phyloP scores from a whole-genome alignment of 2,329 filamentous ascomycete genomes.

The Trichoderma sp. region DNA sequence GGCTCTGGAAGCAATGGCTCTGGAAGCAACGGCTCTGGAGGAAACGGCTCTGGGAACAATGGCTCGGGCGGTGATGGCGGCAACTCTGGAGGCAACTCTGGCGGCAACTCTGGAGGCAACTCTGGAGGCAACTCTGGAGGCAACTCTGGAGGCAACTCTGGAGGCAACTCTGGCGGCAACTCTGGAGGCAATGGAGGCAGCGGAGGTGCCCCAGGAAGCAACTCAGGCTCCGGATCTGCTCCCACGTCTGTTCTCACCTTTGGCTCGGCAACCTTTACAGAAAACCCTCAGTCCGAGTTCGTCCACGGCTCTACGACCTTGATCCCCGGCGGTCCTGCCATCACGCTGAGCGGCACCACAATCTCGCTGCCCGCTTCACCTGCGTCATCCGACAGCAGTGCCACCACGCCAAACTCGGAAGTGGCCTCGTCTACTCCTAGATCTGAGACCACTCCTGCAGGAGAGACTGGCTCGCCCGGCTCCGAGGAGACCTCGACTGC shows the following conservation, averaged over 20 bases:
- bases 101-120: neutral
- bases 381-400: slow-evolving; percentile 8
- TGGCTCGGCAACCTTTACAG: slow-evolving; percentile 20
- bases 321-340: slow-evolving; percentile 18
- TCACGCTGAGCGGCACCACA: slow-evolving; percentile 17
- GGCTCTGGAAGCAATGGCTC: neutral
- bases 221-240: neutral
- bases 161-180: neutral
- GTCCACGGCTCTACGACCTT: slow-evolving; percentile 10
- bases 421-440: neutral
- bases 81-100: neutral
- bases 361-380: slow-evolving; percentile 19
- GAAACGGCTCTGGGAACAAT: neutral
- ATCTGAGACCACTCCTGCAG: neutral
- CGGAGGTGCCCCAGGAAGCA: neutral
- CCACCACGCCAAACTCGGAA: slow-evolving; percentile 8
- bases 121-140: neutral
- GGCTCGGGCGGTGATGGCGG: neutral
- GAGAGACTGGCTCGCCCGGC: neutral
- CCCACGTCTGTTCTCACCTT: slow-evolving; percentile 2
- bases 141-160: neutral
- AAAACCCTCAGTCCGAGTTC: slow-evolving; percentile 21
- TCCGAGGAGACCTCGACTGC: neutral
- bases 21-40: too few relatives aligned
- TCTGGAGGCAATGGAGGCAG: neutral